These are phyloP conservation scores for Vigna radiata DNA, from an alignment of 306 rosid species.

Conservation along the genomic window DNA sequence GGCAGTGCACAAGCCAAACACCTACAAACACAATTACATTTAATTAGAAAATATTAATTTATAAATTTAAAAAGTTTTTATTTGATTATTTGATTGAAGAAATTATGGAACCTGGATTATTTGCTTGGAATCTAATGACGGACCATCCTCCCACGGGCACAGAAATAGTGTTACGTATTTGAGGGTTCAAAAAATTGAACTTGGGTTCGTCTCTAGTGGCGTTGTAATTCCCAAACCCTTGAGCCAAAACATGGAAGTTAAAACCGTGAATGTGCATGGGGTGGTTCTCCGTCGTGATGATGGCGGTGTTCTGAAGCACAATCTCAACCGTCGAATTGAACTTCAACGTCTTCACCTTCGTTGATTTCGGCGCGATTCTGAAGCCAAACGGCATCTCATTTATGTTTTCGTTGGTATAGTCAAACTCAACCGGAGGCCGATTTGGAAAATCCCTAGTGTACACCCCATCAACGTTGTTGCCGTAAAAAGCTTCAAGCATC, in stretches of 20 bases:
- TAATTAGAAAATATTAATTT: too few species aligned
- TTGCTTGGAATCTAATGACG: conserved; percentile 56
- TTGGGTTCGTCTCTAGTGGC: conserved; percentile 32
- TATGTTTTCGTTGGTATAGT: conserved; percentile 45
- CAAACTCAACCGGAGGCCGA: conserved; percentile 46
- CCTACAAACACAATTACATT: conserved; percentile 12
- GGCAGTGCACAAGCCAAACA: conserved; percentile 74
- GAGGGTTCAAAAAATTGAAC: conserved; percentile 66
- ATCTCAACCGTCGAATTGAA: conserved; percentile 65
- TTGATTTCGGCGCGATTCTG: conserved; percentile 51
- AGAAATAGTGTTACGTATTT: conserved; percentile 64
- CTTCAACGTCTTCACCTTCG: conserved; percentile 63
- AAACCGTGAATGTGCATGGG: conserved; percentile 71
- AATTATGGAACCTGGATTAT: conserved; percentile 49
- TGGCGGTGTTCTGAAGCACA: conserved; percentile 62
- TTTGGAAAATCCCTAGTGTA: conserved; percentile 64
- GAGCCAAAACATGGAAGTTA: conserved; percentile 70
- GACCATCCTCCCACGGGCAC: conserved; percentile 79
- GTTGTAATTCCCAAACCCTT: conserved; percentile 71
- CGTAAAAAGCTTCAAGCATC: conserved; percentile 57
- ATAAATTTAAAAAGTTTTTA: too few species aligned
- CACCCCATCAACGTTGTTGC: conserved; percentile 36
- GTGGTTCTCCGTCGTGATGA: conserved; percentile 52
- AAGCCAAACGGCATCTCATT: not conserved
- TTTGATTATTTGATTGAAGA: too few species aligned